These are phyloP conservation scores for Neurospora sp. DNA, from an alignment of 2,329 filamentous ascomycete genomes.

Conservation along the genomic window DNA sequence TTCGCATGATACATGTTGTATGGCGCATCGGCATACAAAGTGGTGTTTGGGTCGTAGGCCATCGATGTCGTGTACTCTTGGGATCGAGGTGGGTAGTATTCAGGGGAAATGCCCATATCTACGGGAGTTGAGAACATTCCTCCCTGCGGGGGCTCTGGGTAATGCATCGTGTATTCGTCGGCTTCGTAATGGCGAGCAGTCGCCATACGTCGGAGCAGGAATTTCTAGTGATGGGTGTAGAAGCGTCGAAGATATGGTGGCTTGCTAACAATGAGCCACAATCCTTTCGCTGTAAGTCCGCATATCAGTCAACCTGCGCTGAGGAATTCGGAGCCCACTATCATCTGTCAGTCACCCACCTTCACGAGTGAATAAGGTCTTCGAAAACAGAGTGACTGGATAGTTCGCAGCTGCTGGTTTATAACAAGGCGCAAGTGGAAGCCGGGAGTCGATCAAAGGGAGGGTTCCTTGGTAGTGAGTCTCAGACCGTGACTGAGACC, in stretches of 20 bases:
- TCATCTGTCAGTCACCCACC: neutral
- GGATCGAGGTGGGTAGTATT: conserved; percentile 29
- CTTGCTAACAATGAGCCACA: neutral
- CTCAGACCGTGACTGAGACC: neutral
- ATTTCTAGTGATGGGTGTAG: conserved; percentile 1
- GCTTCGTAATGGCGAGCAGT: conserved; percentile 8
- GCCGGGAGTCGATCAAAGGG: neutral
- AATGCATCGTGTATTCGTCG: conserved; percentile 32
- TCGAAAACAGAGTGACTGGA: neutral
- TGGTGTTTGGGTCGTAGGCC: conserved; percentile 28
- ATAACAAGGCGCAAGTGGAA: neutral
- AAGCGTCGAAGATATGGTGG: neutral
- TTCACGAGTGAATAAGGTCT: neutral
- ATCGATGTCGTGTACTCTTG: conserved; percentile 32
- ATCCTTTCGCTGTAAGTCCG: neutral
- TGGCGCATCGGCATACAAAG: conserved; percentile 36
- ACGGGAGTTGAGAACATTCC: conserved; percentile 33
- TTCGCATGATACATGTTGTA: conserved; percentile 32
- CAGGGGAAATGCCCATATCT: conserved; percentile 38
- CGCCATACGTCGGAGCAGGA: conserved; percentile 9
- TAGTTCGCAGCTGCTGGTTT: neutral
- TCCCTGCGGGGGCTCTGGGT: conserved; percentile 34
- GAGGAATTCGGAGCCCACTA: neutral
- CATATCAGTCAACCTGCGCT: conserved; percentile 4
- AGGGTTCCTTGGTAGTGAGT: neutral